These are phyloP conservation scores for Pisolithus sp. DNA, from an alignment of 768 basidiomycete genomes.

Conservation along the genomic window DNA sequence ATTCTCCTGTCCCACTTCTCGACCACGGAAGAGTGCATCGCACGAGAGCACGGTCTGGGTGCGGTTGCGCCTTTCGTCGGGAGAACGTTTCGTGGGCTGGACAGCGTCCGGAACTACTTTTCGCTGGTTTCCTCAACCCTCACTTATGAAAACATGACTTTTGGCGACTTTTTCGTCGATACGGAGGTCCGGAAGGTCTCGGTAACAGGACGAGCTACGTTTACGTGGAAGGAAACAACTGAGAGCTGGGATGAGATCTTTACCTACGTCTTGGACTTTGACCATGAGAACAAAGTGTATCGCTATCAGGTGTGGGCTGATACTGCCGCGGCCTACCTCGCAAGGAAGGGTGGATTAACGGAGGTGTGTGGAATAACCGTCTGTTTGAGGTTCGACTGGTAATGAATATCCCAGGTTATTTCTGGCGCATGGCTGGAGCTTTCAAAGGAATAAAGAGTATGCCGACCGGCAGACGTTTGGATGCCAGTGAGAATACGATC, in stretches of 20 bases:
- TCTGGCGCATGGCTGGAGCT: background rate
- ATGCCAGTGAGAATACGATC: no score
- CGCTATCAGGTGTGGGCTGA: conserved; percentile 67
- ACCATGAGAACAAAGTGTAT: conserved; percentile 46
- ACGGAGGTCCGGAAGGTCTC: conserved; percentile 43
- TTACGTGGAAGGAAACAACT: conserved; percentile 48
- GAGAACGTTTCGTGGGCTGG: conserved; percentile 37
- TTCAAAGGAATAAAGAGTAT: background rate
- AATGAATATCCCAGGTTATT: background rate
- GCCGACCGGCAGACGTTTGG: no score
- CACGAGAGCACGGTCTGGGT: conserved; percentile 49
- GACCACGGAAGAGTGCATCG: conserved; percentile 34
- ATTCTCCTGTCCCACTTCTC: conserved; percentile 48
- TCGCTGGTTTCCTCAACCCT: conserved; percentile 39
- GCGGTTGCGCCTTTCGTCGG: conserved; percentile 58
- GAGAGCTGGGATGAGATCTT: conserved; percentile 61
- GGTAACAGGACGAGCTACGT: conserved; percentile 46
- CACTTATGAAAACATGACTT: conserved; percentile 45
- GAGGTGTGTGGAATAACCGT: conserved; percentile 7
- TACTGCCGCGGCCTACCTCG: conserved; percentile 58
- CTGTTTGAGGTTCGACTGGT: background rate
- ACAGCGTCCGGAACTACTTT: conserved; percentile 45
- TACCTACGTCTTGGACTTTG: conserved; percentile 54
- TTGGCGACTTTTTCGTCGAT: conserved; percentile 53
- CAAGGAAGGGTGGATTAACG: conserved; percentile 41